Evolutionary conservation across 2,329 filamentous ascomycete species (phyloP), one percentile per base, ranked within the genome.

Genomic region (Lecanosticta acicola): DNA sequence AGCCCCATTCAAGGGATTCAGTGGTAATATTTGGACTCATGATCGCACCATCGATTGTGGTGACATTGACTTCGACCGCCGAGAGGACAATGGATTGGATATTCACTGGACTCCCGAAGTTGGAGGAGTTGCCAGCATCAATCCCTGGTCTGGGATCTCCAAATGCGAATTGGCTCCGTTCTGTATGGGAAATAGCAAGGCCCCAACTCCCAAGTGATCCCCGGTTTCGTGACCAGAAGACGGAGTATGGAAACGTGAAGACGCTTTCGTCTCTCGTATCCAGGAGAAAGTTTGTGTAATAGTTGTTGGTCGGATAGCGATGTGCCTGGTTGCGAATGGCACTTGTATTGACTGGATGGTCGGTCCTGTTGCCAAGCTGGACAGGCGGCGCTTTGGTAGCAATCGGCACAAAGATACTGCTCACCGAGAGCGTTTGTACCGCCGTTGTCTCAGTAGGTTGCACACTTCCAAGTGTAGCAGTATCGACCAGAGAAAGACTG

Each of bases 41-140:
- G 4, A 13, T 21, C 16, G 18, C 10, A 5, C 16, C 35, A 10
- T 35, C 37, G 4, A 70, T 66, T 0, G 86, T 87, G 10, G 69
- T 73, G 2, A 68, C 59, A 3, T 75, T 78, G 7, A 97, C 75
- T 60, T 94, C 88, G 13, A 71, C 69, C 1, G 90, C 90, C 0
- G 88, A 93, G 8, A 97, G 69, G 20, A 88, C 78, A 21, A 97
- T 63, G 1, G 86, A 87, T 59, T 94, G 85, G 19, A 94, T 84
- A 0, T 85, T 85, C 35, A 93, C 71, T 0, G 91, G 89, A 58
- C 87, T 93, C 61, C 84, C 76, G 57, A 86, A 96, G 62, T 84
- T 96, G 7, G 45, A 45, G 20, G 76, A 70, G 1, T 77, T 75
- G 3, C 85, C 83, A 20, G 60, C 58, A 45, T 62, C 66, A 24